Percentiles rank a stretch among this genome's conserved stretches.
phyloP scores from a whole-genome alignment of 106 monocot genomes.

The Phalaenopsis aphrodite region DNA sequence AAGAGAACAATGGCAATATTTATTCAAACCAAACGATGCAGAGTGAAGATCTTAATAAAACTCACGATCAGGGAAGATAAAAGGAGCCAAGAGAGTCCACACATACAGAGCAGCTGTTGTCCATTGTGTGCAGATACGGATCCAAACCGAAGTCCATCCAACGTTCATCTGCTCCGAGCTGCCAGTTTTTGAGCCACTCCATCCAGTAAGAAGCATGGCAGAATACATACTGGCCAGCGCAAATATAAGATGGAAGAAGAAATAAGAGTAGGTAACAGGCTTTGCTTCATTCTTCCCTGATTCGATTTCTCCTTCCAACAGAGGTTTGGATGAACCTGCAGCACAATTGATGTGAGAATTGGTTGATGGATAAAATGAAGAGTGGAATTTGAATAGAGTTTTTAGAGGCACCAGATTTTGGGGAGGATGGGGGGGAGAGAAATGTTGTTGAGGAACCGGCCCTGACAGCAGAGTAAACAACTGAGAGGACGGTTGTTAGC shows the following conservation, averaged over 20 bases:
- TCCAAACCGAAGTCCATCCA: slow-evolving; percentile 93
- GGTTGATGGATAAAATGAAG: background rate
- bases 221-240: slow-evolving; percentile 96
- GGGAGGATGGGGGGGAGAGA: slow-evolving; percentile 85
- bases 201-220: slow-evolving; percentile 96
- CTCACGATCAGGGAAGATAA: slow-evolving; percentile 68
- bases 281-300: slow-evolving; percentile 38
- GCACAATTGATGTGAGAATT: background rate
- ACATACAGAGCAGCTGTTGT: slow-evolving; percentile 68
- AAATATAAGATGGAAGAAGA: slow-evolving; percentile 91
- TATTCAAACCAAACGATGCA: background rate
- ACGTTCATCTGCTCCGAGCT: slow-evolving; percentile 73
- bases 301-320: slow-evolving; percentile 53
- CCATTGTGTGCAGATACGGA: slow-evolving; percentile 88
- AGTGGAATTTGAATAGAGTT: background rate
- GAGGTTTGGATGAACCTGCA: slow-evolving; percentile 44
- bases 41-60: slow-evolving; percentile 23
- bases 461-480: slow-evolving; percentile 89
- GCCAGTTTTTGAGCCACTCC: slow-evolving; percentile 48
- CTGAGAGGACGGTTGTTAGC: slow-evolving; percentile 87
- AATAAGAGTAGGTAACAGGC: slow-evolving; percentile 91
- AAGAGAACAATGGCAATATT: too few species aligned
- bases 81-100: slow-evolving; percentile 83
- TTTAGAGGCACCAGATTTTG: slow-evolving; percentile 48
- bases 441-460: slow-evolving; percentile 90